Evolutionary conservation across 2,329 filamentous ascomycete species (phyloP).

Genomic region (Basipetospora chlamydospora): DNA sequence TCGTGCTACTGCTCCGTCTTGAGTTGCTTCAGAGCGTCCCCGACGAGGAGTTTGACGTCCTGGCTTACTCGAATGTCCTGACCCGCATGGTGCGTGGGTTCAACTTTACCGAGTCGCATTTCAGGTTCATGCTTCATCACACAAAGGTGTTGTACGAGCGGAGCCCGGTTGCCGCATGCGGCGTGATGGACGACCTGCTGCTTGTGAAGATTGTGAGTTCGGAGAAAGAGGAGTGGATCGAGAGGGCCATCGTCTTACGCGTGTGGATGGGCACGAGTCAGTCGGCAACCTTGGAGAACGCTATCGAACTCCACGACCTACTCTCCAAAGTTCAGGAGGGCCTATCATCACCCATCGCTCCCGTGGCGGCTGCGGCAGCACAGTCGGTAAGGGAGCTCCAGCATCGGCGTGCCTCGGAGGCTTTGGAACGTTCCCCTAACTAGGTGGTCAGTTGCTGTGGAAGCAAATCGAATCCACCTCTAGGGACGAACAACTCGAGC

Average conservation of each 20-base stretch:
- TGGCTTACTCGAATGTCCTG: slow-evolving; percentile 38
- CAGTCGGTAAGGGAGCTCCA: slow-evolving; percentile 39
- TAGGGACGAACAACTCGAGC: slow-evolving; percentile 32
- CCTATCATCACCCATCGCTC: slow-evolving; percentile 32
- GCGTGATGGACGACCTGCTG: slow-evolving; percentile 50
- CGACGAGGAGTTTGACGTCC: slow-evolving; percentile 30
- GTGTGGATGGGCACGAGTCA: slow-evolving; percentile 48
- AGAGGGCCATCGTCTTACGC: slow-evolving; percentile 52
- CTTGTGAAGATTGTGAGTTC: slow-evolving; percentile 35
- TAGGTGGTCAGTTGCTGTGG: slow-evolving; percentile 73
- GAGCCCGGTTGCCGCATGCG: slow-evolving; percentile 30
- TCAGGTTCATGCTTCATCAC: slow-evolving; percentile 53
- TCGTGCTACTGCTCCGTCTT: slow-evolving; percentile 53
- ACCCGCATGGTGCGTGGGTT: slow-evolving; percentile 45
- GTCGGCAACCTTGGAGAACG: slow-evolving; percentile 10
- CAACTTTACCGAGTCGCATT: slow-evolving; percentile 45
- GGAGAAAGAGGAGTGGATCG: slow-evolving; percentile 44
- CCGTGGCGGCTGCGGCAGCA: slow-evolving; percentile 49
- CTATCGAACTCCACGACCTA: slow-evolving; percentile 5
- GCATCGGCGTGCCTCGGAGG: not conserved
- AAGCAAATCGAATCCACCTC: slow-evolving; percentile 54
- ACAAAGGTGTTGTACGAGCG: slow-evolving; percentile 48
- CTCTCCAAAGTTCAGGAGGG: slow-evolving; percentile 25
- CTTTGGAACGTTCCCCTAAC: not conserved
- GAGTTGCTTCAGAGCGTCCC: slow-evolving; percentile 43